phyloP scores from a whole-genome alignment of 345 rosid genomes.

The Eucalyptus urophylla region DNA sequence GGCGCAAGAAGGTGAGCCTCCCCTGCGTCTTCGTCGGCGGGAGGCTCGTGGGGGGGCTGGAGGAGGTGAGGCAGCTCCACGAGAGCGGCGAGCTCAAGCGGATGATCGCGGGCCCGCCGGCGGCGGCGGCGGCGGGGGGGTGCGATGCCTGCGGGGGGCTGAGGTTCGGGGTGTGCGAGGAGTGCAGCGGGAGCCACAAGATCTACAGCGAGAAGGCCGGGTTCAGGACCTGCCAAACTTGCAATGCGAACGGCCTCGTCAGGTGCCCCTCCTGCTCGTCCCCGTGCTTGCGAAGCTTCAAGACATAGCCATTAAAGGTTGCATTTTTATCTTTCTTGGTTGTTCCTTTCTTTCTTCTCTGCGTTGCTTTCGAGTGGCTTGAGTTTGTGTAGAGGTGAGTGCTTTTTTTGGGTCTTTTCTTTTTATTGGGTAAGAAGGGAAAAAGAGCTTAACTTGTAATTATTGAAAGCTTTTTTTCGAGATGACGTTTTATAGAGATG shows the following conservation, averaged over 20 bases:
- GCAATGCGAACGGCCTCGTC: conserved; percentile 27
- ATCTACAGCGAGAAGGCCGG: conserved; percentile 15
- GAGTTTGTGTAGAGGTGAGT: background rate
- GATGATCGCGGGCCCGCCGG: conserved; percentile 3
- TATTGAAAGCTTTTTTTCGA: background rate
- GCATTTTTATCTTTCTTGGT: background rate
- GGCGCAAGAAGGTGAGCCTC: background rate
- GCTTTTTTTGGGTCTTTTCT: background rate
- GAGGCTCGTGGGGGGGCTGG: conserved; percentile 15
- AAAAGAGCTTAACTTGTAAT: background rate
- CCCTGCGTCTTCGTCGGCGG: conserved; percentile 27
- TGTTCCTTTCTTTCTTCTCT: background rate
- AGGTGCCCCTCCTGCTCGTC: conserved; percentile 20
- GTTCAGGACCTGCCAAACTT: conserved; percentile 15
- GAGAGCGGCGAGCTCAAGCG: conserved; percentile 28
- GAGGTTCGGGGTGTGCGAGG: conserved; percentile 18
- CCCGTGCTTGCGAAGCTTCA: background rate
- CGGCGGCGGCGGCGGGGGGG: background rate
- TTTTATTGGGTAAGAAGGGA: background rate
- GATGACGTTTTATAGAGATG: background rate
- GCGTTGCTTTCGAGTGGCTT: background rate
- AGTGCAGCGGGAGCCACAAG: conserved; percentile 42
- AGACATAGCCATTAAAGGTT: background rate
- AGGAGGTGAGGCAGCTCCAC: conserved; percentile 10
- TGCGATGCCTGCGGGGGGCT: conserved; percentile 29